A percentile compares a stretch with the other conserved stretches of the same genome.
These are phyloP conservation scores for Pholiota microspora DNA, from an alignment of 768 basidiomycete genomes.

Conservation along the genomic window DNA sequence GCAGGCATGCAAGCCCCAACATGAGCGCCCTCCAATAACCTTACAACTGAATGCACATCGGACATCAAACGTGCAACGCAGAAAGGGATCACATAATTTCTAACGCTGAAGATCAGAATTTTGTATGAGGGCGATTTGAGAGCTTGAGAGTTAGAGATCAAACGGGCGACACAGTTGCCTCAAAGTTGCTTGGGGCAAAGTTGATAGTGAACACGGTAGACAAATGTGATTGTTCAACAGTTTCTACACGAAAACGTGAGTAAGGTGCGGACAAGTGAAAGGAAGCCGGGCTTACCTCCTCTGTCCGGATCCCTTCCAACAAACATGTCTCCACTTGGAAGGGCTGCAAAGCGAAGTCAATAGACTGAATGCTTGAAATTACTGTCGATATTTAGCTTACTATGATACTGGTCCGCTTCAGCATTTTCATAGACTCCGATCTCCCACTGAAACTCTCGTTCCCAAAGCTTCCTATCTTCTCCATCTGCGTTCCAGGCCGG, in stretches of 20 bases:
- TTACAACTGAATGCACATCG: no score
- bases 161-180: no score
- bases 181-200: background rate
- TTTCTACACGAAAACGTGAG: background rate
- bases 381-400: background rate
- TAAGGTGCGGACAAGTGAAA: background rate
- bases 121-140: no score
- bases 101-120: no score
- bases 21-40: no score
- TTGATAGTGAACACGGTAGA: conserved; percentile 16
- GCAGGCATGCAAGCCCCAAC: no score
- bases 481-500: background rate
- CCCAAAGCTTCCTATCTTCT: conserved; percentile 8
- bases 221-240: conserved; percentile 9
- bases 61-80: no score
- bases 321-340: conserved; percentile 16
- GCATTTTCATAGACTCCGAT: conserved; percentile 9
- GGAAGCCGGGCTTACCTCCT: background rate
- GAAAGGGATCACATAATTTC: no score
- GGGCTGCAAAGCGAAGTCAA: conserved; percentile 2
- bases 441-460: conserved; percentile 11
- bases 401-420: conserved; percentile 13
- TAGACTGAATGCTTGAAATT: background rate
- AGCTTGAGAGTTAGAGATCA: no score
- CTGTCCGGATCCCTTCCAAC: conserved; percentile 6